These are phyloP conservation scores for Nicotiana undulata DNA, from an alignment of 257 asterid genomes.

Conservation along the genomic window DNA sequence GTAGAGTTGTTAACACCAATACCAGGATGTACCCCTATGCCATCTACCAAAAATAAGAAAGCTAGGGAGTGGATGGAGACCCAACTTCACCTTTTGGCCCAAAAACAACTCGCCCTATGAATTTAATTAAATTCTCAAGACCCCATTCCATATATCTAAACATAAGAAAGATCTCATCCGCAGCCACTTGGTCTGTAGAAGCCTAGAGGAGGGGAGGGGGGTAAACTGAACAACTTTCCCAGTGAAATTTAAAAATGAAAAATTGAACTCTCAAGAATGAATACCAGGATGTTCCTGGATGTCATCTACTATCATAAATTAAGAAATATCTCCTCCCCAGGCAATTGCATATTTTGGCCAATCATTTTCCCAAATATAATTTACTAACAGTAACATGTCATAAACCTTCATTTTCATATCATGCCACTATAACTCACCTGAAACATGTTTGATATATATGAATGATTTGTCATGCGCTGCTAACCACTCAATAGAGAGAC, in stretches of 20 bases:
- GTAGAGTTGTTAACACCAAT: neutral
- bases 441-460: neutral
- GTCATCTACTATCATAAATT: neutral
- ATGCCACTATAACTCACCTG: neutral
- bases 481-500: neutral
- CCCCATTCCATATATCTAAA: neutral
- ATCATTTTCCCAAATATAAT: neutral
- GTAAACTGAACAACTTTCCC: neutral
- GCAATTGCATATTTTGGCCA: neutral
- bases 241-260: neutral
- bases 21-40: neutral
- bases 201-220: neutral
- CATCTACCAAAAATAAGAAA: neutral
- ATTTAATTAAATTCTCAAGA: neutral
- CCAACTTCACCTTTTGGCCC: neutral
- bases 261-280: neutral
- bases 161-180: neutral
- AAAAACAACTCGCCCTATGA: neutral
- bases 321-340: neutral
- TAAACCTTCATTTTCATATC: neutral
- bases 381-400: neutral
- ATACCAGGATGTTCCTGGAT: neutral
- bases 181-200: neutral
- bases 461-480: neutral
- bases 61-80: neutral